Base-by-base conservation (phyloP, 2,329 filamentous ascomycete species). In the Alternaria atra region DNA sequence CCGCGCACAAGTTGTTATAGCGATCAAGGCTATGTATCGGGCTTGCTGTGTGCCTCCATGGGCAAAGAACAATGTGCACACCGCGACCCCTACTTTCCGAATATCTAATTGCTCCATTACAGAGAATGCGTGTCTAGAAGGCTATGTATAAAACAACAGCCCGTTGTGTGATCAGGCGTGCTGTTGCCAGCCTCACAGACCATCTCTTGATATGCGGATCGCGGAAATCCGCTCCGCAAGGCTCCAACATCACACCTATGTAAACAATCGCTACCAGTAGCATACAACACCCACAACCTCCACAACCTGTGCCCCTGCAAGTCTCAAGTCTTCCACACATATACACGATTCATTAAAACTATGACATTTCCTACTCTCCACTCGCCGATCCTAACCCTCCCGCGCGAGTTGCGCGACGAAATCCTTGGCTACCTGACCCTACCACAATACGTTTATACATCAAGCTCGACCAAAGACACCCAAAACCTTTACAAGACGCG, bases 381-480 rank as follows among this genome's bases (percentile, higher is more conserved):
- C 34, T 23, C 68, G 23, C 39, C 64, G 4, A 55, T 76, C 25
- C 40, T 73, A 3, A 15, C 52, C 5, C 46, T 76, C 5, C 73
- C 73, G 5, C 71, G 72, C 13, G 74, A 77, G 32, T 29, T 77
- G 25, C 62, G 73, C 27, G 73, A 77, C 40, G 61, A 70, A 10
- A 70, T 77, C 7, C 61, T 70, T n/a, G 54, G 48, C 6, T 47
- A 71, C 43, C 66, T 74, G 9, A 48, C 52, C 27, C 60, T 70
- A 4, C 67, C 71, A 8, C 46, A 59, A 32, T 64, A 64, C n/a
- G 64, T 75, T 1, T 74, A 65, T 46, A 73, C 68, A 6, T 75
- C 73, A 6, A 68, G 61, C 32, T 52, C 60, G 10, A 65, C 55
- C 2, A 51, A 60, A 6, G 48, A 67, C 17, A 67, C 65, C 2